Conservation (phyloP, 2,329 filamentous ascomycete species). For the Ceratocystis papillata region DNA sequence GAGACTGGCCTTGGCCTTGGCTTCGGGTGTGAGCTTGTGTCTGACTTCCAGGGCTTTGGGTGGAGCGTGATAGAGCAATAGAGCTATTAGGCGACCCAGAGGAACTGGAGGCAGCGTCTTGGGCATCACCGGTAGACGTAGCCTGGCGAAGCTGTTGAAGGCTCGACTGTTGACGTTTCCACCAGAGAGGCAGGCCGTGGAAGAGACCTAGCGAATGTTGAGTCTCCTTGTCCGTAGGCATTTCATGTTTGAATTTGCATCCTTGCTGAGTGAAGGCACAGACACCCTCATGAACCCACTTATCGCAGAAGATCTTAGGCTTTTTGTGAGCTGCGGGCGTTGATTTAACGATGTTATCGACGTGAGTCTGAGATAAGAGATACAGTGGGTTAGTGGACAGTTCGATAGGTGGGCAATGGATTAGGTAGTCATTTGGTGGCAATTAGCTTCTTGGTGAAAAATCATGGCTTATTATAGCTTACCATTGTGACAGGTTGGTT, state of each 20-base stretch:
- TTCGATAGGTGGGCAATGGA: background rate
- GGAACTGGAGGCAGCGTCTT: background rate
- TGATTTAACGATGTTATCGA: slow-evolving; percentile 4
- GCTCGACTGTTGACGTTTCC: slow-evolving; percentile 34
- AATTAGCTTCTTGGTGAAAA: background rate
- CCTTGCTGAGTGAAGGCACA: slow-evolving; percentile 80
- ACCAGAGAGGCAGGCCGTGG: slow-evolving; percentile 52
- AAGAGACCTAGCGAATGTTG: slow-evolving; percentile 62
- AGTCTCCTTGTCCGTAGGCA: slow-evolving; percentile 59
- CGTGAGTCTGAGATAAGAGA: slow-evolving; percentile 9
- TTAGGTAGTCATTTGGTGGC: background rate
- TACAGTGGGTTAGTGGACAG: background rate
- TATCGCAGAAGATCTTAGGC: slow-evolving; percentile 69
- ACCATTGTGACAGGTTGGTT: slow-evolving; percentile 34
- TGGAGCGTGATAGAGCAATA: background rate
- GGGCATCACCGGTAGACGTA: background rate
- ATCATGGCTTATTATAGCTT: slow-evolving; percentile 27
- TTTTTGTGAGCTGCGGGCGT: slow-evolving; percentile 30
- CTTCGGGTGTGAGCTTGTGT: background rate
- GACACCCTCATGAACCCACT: slow-evolving; percentile 77
- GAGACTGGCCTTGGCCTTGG: background rate
- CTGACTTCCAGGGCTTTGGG: background rate
- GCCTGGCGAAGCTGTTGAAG: slow-evolving; percentile 15
- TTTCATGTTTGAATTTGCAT: slow-evolving; percentile 83
- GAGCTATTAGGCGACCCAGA: background rate